A percentile compares a stretch with the other conserved stretches of the same genome.
phyloP scores from a whole-genome alignment of 2,329 filamentous ascomycete genomes.

The Trichoderma breve region DNA sequence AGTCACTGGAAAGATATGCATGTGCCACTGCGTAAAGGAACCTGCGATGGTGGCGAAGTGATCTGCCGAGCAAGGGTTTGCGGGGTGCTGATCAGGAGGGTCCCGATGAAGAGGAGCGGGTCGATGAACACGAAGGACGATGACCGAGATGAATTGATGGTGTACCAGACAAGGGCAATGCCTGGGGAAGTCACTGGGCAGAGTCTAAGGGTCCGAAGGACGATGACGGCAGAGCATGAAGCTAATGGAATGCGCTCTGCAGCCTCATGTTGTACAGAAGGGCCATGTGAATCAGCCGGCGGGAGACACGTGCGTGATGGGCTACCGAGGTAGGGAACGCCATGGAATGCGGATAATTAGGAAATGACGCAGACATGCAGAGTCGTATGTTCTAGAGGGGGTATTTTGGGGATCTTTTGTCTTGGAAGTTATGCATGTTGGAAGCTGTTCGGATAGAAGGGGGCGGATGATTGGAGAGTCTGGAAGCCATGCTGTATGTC shows the following conservation, averaged over 20 bases:
- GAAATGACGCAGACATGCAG: neutral
- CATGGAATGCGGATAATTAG: neutral
- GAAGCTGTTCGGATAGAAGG: neutral
- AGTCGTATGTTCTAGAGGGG: neutral
- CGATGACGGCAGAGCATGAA: neutral
- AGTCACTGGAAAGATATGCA: neutral
- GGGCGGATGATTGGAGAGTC: neutral
- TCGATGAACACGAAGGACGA: neutral
- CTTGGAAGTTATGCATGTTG: neutral
- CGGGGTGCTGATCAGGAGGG: constrained; percentile 12
- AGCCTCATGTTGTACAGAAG: neutral
- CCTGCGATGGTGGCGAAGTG: neutral
- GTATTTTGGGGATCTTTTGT: neutral
- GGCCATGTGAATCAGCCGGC: neutral
- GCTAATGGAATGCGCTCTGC: neutral
- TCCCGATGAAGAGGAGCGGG: neutral
- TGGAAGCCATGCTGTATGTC: neutral
- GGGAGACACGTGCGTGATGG: neutral
- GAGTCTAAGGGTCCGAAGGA: neutral
- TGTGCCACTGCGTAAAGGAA: neutral
- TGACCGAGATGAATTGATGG: neutral
- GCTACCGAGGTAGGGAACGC: neutral
- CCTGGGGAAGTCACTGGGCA: neutral
- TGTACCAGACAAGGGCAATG: neutral
- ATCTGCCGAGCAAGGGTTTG: neutral